A percentile compares a stretch with the other conserved stretches of the same genome.
Evolutionary conservation across 192 early-diverging fungal species (phyloP).

Genomic region (Mortierella alpina): DNA sequence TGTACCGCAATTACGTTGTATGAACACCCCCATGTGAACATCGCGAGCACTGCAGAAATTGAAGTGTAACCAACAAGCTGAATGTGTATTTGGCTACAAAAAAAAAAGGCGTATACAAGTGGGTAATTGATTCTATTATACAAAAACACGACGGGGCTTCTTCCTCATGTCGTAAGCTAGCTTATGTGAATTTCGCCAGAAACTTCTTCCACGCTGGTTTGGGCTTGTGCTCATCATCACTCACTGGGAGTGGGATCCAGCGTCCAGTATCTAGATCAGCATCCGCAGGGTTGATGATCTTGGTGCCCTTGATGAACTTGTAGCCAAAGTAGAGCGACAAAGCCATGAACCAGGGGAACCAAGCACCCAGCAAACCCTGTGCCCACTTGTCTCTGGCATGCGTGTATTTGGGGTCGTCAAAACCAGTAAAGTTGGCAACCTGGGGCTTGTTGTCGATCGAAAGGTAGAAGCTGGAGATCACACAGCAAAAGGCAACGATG

Average conservation of each 20-base stretch:
- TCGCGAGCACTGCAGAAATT: too few species aligned
- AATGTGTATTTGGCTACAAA: too few species aligned
- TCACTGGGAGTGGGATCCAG: conserved; percentile 23
- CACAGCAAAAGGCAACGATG: conserved; percentile 65
- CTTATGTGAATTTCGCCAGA: conserved; percentile 7
- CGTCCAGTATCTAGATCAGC: conserved; percentile 67
- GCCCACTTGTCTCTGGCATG: conserved; percentile 50
- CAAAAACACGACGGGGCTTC: too few species aligned
- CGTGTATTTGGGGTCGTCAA: conserved; percentile 57
- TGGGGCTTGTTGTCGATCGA: conserved; percentile 55
- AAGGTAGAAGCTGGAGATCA: conserved; percentile 65
- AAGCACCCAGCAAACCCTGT: conserved; percentile 67
- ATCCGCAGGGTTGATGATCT: conserved; percentile 69
- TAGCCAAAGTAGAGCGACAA: conserved; percentile 70
- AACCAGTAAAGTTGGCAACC: conserved; percentile 64
- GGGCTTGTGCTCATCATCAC: conserved; percentile 16
- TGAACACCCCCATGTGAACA: too few species aligned
- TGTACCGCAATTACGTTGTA: too few species aligned
- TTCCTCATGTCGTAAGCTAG: too few species aligned
- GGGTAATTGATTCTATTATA: too few species aligned
- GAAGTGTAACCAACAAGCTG: too few species aligned
- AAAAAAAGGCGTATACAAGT: too few species aligned
- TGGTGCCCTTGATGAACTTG: conserved; percentile 72
- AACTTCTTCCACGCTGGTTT: conserved; percentile 19
- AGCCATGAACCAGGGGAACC: conserved; percentile 73